Evolutionary conservation across 441 rosid species (phyloP).

Genomic region (Adansonia gregorii): DNA sequence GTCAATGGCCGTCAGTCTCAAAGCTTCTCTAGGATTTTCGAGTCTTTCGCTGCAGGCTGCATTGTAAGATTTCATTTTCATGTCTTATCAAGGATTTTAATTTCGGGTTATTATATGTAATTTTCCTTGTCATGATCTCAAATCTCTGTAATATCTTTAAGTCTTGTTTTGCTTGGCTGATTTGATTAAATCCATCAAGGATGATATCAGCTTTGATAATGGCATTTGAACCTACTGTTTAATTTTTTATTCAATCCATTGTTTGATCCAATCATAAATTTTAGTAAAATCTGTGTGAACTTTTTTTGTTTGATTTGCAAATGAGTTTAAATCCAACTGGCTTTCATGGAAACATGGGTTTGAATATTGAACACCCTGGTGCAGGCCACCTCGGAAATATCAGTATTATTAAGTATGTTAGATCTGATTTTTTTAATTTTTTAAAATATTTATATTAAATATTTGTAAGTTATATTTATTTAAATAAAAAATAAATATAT

Average conservation of each 20-base stretch:
- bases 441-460: no score
- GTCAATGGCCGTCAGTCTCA: background rate
- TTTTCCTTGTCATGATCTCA: conserved; percentile 1
- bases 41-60: background rate
- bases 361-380: background rate
- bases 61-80: background rate
- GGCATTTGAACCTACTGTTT: background rate
- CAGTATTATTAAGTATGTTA: no score
- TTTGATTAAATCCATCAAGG: conserved; percentile 1
- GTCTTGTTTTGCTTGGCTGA: background rate
- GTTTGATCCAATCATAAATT: background rate
- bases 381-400: background rate
- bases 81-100: background rate
- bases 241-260: background rate
- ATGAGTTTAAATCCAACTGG: background rate
- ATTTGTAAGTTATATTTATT: no score
- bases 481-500: no score
- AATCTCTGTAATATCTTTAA: background rate
- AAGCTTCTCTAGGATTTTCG: background rate
- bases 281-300: background rate
- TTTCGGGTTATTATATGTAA: background rate
- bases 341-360: background rate
- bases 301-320: background rate
- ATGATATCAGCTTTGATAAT: conserved; percentile 17
- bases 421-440: no score